Conservation (phyloP, 306 rosid genomes). For the Betula pendula region DNA sequence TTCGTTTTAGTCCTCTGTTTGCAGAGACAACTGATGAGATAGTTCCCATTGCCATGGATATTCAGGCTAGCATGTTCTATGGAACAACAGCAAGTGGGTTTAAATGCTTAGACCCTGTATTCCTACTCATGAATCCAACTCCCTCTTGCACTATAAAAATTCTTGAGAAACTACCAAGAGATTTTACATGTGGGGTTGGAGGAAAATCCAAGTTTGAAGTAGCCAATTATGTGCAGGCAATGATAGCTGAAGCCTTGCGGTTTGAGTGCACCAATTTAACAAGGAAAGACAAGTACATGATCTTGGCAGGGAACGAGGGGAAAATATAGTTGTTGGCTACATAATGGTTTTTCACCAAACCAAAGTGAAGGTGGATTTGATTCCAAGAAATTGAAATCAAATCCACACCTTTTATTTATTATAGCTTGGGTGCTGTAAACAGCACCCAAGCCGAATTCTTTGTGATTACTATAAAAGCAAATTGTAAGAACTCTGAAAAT, state of each 20-base stretch:
- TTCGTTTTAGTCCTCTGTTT: conserved; percentile 8
- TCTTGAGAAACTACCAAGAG: neutral
- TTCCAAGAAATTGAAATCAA: no score
- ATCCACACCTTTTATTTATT: no score
- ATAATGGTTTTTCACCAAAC: no score
- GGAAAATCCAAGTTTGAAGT: conserved; percentile 6
- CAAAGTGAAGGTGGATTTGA: no score
- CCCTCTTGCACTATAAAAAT: neutral
- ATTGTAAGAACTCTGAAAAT: no score
- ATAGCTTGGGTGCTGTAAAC: no score
- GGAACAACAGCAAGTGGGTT: conserved; percentile 6
- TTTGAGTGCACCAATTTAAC: conserved; percentile 7
- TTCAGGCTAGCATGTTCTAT: neutral
- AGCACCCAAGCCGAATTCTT: no score
- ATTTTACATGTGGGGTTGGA: neutral
- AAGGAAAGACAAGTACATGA: conserved; percentile 13
- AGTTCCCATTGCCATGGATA: neutral
- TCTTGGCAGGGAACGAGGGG: conserved; percentile 15
- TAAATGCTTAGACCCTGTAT: conserved; percentile 1
- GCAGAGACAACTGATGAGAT: neutral
- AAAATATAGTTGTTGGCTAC: neutral
- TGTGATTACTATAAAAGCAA: no score
- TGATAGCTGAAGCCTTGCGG: neutral
- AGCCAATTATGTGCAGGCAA: conserved; percentile 4
- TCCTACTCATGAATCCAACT: neutral